A percentile compares a stretch with the other conserved stretches of the same genome.
phyloP scores from a whole-genome alignment of 208 protist genomes.

The Crithidia sp. region DNA sequence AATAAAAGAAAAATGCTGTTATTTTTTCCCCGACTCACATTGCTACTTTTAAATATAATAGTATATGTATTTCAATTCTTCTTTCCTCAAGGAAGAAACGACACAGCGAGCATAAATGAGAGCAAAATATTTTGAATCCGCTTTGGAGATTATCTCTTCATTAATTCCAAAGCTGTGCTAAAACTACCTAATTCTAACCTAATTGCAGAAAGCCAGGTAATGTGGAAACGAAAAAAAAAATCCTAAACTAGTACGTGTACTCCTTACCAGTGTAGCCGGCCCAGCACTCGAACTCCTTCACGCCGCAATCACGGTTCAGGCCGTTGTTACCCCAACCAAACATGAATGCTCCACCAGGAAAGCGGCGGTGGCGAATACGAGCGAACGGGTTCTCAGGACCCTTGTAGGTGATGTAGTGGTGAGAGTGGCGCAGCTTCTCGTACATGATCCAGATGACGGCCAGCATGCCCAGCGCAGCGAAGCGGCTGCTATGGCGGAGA shows the following conservation, averaged over 20 bases:
- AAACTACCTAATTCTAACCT: slow-evolving; percentile 6
- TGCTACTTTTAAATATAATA: no score
- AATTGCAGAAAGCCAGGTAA: background rate
- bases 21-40: no score
- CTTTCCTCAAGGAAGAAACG: background rate
- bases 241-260: slow-evolving; percentile 74
- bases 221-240: slow-evolving; percentile 32
- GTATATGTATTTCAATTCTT: background rate
- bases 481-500: slow-evolving; percentile 65
- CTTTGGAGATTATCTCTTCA: background rate
- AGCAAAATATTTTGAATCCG: background rate
- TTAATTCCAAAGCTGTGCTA: background rate
- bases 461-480: slow-evolving; percentile 63
- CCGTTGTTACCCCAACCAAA: slow-evolving; percentile 93
- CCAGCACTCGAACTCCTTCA: slow-evolving; percentile 92
- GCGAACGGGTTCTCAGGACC: slow-evolving; percentile 86
- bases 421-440: slow-evolving; percentile 78
- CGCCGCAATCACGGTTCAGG: slow-evolving; percentile 88
- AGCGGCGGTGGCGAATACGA: slow-evolving; percentile 82
- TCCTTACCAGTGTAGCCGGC: slow-evolving; percentile 90
- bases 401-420: slow-evolving; percentile 86
- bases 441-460: slow-evolving; percentile 84
- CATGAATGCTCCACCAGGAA: slow-evolving; percentile 76
- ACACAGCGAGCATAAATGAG: slow-evolving; percentile 19
- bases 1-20: no score